A percentile compares a stretch with the other conserved stretches of the same genome.
Evolutionary conservation across 202 grass and related monocot species (phyloP).

Genomic region (Miscanthus sacchariflorus): DNA sequence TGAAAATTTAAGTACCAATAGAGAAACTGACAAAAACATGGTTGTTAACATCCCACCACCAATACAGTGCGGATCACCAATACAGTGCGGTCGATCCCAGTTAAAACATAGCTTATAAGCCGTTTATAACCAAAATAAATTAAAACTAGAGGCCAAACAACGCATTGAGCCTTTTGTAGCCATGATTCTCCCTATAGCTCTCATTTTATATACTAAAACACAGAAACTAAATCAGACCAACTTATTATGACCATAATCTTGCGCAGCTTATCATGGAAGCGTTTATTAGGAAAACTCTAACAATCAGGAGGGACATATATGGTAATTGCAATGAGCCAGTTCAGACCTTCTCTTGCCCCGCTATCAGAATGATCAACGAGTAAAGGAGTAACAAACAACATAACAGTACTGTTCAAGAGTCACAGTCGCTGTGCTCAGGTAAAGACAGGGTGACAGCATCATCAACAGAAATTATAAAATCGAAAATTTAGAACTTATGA

Average conservation of each 20-base stretch:
- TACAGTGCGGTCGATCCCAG: neutral
- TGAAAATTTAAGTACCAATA: neutral
- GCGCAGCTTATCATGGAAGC: neutral
- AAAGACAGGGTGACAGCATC: neutral
- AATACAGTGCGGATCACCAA: too few relatives aligned
- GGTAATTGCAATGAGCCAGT: neutral
- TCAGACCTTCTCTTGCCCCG: neutral
- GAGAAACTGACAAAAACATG: neutral
- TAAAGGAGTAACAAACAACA: neutral
- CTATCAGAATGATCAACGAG: neutral
- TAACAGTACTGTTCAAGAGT: neutral
- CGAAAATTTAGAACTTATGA: neutral
- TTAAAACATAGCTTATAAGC: neutral
- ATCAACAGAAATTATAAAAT: neutral
- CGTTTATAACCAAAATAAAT: neutral
- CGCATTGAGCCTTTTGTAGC: neutral
- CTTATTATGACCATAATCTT: neutral
- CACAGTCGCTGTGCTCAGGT: neutral
- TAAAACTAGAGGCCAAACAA: neutral
- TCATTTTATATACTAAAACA: neutral
- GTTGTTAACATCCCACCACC: neutral
- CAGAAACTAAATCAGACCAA: neutral
- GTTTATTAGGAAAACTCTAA: neutral
- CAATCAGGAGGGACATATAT: neutral
- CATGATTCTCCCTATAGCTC: neutral